Evolutionary conservation across 164 flowering plant genomes (phyloP), one percentile per base, ranked within the genome.

Genomic region (Berberis thunbergii): DNA sequence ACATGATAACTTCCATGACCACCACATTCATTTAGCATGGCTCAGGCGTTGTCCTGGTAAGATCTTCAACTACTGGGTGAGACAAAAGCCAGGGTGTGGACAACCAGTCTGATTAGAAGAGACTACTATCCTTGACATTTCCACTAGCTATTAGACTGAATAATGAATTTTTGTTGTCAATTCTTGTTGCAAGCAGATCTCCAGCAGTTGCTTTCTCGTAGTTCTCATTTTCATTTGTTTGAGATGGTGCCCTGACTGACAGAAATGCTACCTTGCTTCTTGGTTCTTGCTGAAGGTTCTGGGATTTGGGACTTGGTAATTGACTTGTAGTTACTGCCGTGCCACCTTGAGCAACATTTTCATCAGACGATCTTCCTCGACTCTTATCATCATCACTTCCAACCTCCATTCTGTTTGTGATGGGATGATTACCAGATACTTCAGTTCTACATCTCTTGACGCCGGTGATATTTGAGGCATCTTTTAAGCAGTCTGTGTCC

Each of bases 61-160:
- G 26, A 26, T 26, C 26, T 26, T 26, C 26, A 26, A 26, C 26
- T 26, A 26, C 26, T 26, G 26, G 26, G 26, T 26, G 26, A 26
- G 26, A 26, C 26, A 26, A 26, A 26, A 26, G 26, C 26, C 26
- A 26, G 26, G 49, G 49, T 46, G 8, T 4, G 11, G 54, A 8
- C 54, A 50, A 5, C 2, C 2, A 50, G 7, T 57, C 60, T 39
- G 13, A 26, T 76, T 64, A 80, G 63, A 80, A 80, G 26, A 85
- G n/a, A 52, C 10, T 62, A 59, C 81, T 80, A 43, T 72, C 70
- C 70, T 76, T 79, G 38, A 44, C 45, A 60, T 60, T 75, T 63
- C 79, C 83, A 65, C 72, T 78, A 62, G 76, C 69, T 41, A 85
- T 84, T 57, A 88, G 69, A 72, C 66, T 74, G 69, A 79, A 82